Evolutionary conservation across 768 basidiomycete genomes (phyloP), one percentile per base, ranked within the genome.

Genomic region (Termitomyces sp.): DNA sequence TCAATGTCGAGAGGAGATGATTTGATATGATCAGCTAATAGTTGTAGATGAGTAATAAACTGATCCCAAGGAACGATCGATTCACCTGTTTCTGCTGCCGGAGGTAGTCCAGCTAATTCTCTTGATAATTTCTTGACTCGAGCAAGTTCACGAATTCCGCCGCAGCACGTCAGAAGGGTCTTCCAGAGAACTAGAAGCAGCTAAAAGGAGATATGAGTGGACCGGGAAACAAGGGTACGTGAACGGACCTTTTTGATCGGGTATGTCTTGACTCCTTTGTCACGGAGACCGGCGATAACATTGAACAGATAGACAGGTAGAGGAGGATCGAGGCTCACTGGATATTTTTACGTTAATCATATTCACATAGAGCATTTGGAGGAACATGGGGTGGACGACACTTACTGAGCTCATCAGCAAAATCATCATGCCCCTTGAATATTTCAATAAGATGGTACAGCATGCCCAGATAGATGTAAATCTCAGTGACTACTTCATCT

Each of bases 321-420:
- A 13, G 97, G 95, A 13, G 95, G 95, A 50, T 96, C 93, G 74
- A 96, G 80, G 64, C 89, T 90, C 95, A 99, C 96, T 98, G 23
- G 63, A 55, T 51, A 16, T n/a, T 20, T 18, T 10, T 32, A 60
- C 55, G 35, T 58, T 33, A 43, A 44, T 60, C 8, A 55, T 51
- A 20, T 52, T 55, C 28, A 30, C 40, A 44, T 12, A 44, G 49
- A 58, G 23, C 49, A 35, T 8, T 41, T 41, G n/a, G n/a, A 40
- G 18, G n/a, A 41, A 4, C n/a, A 43, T 50, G 52, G 46, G 32
- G 40, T 59, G 38, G 32, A 30, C 28, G 36, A 35, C 12, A 72
- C 95, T 79, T 73, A 97, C 96, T 98, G 50, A 98, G 78, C 74
- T 98, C 96, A 65, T 97, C 95, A 2, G 92, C 95, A 70, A 98